Conservation (phyloP, 208 protist genomes). For the Porcisia hertigi region DNA sequence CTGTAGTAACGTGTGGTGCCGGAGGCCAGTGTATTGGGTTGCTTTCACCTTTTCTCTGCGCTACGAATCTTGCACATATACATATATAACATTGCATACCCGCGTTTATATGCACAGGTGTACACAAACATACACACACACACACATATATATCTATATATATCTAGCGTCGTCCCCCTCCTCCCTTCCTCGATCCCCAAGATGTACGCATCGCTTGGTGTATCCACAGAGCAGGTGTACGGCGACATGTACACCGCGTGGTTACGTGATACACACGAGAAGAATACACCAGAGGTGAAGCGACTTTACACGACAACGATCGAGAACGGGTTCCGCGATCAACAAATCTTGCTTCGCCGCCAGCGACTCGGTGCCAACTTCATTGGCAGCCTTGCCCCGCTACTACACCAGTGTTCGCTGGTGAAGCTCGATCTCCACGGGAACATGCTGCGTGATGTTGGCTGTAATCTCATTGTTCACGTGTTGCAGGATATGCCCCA, state of each 20-base stretch:
- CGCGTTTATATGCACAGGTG: too few species aligned
- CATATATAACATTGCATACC: too few species aligned
- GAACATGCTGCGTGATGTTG: conserved; percentile 87
- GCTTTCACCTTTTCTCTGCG: too few species aligned
- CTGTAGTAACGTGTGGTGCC: neutral
- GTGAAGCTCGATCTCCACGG: conserved; percentile 78
- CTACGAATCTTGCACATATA: too few species aligned
- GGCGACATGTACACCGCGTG: conserved; percentile 84
- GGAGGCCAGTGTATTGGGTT: too few species aligned
- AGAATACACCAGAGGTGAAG: conserved; percentile 68
- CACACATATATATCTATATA: too few species aligned
- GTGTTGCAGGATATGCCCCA: conserved; percentile 71
- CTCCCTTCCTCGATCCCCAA: neutral
- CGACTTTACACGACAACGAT: conserved; percentile 82
- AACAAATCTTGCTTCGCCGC: conserved; percentile 64
- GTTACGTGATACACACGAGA: conserved; percentile 89
- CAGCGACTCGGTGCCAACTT: conserved; percentile 82
- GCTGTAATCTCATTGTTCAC: conserved; percentile 73
- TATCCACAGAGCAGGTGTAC: conserved; percentile 82
- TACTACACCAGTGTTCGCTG: conserved; percentile 69
- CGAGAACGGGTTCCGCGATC: conserved; percentile 67
- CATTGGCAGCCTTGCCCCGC: conserved; percentile 59
- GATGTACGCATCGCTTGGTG: conserved; percentile 72
- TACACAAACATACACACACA: too few species aligned
- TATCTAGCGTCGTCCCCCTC: too few species aligned